Evolutionary conservation across 2,329 filamentous ascomycete species (phyloP).

Genomic region (Cladobotryum mycophilum): DNA sequence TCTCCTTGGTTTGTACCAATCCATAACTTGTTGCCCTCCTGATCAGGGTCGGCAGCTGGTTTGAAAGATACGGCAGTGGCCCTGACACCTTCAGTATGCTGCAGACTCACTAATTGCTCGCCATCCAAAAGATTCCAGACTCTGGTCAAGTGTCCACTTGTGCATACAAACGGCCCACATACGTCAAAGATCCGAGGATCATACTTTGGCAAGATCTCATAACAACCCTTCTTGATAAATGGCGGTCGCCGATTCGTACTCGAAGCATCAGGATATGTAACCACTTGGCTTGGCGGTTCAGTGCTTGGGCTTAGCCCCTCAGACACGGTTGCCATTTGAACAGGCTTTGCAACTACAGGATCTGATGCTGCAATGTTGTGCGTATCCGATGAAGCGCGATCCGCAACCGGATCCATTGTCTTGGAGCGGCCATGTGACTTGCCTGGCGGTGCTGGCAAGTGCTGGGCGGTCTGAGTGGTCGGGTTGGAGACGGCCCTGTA

Average conservation of each 20-base stretch:
- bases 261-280: constrained; percentile 76
- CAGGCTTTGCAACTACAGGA: constrained; percentile 12
- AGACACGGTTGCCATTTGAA: constrained; percentile 11
- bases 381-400: constrained; percentile 18
- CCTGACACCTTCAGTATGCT: constrained; percentile 79
- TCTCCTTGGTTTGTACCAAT: constrained; percentile 85
- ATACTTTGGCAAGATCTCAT: constrained; percentile 76
- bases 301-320: constrained; percentile 21
- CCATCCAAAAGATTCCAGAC: constrained; percentile 84
- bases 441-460: constrained; percentile 24
- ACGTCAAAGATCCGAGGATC: constrained; percentile 83
- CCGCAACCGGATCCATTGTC: constrained; percentile 30
- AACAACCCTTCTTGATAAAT: constrained; percentile 61
- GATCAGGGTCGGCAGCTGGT: constrained; percentile 66
- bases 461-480: constrained; percentile 17
- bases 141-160: constrained; percentile 77
- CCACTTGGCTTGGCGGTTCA: constrained; percentile 45
- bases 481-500: constrained; percentile 26
- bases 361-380: constrained; percentile 19
- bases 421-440: constrained; percentile 26
- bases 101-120: constrained; percentile 71
- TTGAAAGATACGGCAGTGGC: constrained; percentile 81
- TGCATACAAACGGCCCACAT: constrained; percentile 81
- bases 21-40: constrained; percentile 81
- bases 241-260: constrained; percentile 81